These are phyloP conservation scores for Leucosporidium scottii DNA, from an alignment of 768 basidiomycete genomes.

Conservation along the genomic window DNA sequence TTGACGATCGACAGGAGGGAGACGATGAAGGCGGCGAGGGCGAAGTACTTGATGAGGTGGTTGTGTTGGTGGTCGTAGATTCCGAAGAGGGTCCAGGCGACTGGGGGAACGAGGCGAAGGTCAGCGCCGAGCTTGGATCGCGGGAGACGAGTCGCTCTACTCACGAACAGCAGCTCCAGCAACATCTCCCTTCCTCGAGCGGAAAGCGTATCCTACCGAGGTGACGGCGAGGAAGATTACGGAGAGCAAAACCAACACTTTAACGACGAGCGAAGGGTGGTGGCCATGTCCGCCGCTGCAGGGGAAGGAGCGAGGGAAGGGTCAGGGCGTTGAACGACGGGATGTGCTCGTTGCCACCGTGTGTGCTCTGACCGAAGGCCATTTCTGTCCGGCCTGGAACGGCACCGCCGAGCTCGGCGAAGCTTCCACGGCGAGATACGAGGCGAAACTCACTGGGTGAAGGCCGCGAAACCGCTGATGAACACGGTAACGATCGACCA, in stretches of 20 bases:
- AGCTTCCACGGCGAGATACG: too few species aligned
- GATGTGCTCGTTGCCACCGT: too few species aligned
- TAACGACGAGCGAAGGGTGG: slow-evolving; percentile 63
- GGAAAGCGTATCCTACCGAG: slow-evolving; percentile 77
- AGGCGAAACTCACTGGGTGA: slow-evolving; percentile 40
- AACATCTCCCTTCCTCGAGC: slow-evolving; percentile 79
- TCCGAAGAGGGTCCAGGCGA: background rate
- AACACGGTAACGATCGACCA: slow-evolving; percentile 44
- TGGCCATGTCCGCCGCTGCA: slow-evolving; percentile 2
- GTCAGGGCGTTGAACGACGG: too few species aligned
- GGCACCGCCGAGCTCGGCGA: too few species aligned
- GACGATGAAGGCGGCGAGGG: slow-evolving; percentile 76
- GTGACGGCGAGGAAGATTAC: slow-evolving; percentile 25
- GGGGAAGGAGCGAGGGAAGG: background rate
- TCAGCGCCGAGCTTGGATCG: too few species aligned
- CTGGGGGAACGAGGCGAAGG: background rate
- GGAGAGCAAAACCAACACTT: slow-evolving; percentile 77
- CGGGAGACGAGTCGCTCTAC: too few species aligned
- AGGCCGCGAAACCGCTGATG: slow-evolving; percentile 77
- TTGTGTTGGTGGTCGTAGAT: slow-evolving; percentile 40
- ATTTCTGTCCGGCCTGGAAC: too few species aligned
- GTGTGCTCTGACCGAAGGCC: too few species aligned
- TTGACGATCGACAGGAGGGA: slow-evolving; percentile 78
- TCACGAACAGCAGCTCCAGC: slow-evolving; percentile 72
- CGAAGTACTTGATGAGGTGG: slow-evolving; percentile 82